Evolutionary conservation across 306 rosid species (phyloP).

Genomic region (Geum urbanum): DNA sequence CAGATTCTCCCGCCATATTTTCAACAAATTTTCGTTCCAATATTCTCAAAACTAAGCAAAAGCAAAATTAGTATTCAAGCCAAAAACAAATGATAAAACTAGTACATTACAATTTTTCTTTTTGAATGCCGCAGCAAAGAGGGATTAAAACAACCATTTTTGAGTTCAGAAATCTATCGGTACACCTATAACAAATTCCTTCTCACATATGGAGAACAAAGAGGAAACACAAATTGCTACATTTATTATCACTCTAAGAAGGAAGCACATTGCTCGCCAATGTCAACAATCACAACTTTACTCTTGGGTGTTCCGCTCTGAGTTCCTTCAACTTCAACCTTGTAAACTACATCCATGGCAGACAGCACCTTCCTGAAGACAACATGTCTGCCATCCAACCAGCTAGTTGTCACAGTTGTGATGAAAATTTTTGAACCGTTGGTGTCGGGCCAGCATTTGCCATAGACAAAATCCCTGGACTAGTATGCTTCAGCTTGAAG

Average conservation of each 20-base stretch:
- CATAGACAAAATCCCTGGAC: conserved; percentile 91
- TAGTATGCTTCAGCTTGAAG: conserved; percentile 90
- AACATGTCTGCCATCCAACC: conserved; percentile 96
- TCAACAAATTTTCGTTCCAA: too few species aligned
- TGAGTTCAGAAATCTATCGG: too few species aligned
- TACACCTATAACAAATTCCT: too few species aligned
- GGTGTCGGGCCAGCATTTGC: conserved; percentile 90
- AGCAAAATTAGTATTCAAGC: too few species aligned
- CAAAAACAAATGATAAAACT: too few species aligned
- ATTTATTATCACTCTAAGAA: not conserved
- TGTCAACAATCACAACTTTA: conserved; percentile 73
- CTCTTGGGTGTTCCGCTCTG: conserved; percentile 89
- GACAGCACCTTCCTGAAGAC: conserved; percentile 92
- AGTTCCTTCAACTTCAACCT: conserved; percentile 82
- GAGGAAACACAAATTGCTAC: not conserved
- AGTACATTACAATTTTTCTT: too few species aligned
- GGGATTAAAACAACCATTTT: too few species aligned
- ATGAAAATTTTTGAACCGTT: conserved; percentile 96
- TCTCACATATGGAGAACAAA: not conserved
- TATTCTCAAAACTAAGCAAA: too few species aligned
- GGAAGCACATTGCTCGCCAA: conserved; percentile 64
- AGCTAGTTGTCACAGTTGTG: conserved; percentile 92
- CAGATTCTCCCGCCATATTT: too few species aligned
- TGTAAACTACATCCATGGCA: conserved; percentile 93
- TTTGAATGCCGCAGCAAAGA: too few species aligned